Conservation (phyloP, 1,284 basidiomycete genomes). For the Quambalaria eucalypti region DNA sequence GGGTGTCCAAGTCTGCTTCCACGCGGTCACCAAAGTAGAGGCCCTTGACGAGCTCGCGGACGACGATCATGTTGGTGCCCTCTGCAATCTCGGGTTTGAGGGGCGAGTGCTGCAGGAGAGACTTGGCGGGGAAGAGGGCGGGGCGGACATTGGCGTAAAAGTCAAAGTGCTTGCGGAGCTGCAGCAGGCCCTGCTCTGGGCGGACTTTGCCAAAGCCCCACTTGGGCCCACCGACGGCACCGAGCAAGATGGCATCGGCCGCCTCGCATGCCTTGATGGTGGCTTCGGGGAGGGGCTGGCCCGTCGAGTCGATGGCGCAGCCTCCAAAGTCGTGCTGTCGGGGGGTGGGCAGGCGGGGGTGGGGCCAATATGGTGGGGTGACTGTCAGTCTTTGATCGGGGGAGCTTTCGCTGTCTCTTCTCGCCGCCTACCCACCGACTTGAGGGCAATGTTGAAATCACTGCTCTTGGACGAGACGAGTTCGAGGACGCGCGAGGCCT, state of each 20-base stretch:
- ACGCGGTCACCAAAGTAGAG: constrained; percentile 80
- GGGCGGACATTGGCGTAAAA: constrained; percentile 98
- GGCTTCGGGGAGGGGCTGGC: constrained; percentile 71
- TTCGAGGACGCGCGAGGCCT: constrained; percentile 79
- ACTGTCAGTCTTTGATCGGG: not conserved
- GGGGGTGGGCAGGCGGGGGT: not conserved
- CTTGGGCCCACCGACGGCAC: constrained; percentile 89
- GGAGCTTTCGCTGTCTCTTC: not conserved
- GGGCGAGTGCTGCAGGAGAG: constrained; percentile 82
- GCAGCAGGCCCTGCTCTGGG: constrained; percentile 86
- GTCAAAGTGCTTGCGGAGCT: constrained; percentile 84
- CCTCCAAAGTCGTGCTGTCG: constrained; percentile 71
- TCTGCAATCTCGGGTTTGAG: constrained; percentile 74
- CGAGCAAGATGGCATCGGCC: constrained; percentile 44
- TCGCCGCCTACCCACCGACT: constrained; percentile 9
- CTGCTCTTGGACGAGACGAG: constrained; percentile 59
- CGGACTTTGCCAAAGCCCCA: constrained; percentile 88
- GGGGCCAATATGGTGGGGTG: too few species aligned
- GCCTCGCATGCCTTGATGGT: constrained; percentile 58
- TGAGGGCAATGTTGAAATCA: constrained; percentile 62
- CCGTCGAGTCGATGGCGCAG: constrained; percentile 76
- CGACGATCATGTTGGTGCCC: constrained; percentile 83
- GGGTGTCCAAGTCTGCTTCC: constrained; percentile 56
- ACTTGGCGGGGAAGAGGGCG: constrained; percentile 84
- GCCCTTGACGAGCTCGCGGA: constrained; percentile 68